Evolutionary conservation across 2,329 filamentous ascomycete genomes (phyloP).

Genomic region (Nemania sp.): DNA sequence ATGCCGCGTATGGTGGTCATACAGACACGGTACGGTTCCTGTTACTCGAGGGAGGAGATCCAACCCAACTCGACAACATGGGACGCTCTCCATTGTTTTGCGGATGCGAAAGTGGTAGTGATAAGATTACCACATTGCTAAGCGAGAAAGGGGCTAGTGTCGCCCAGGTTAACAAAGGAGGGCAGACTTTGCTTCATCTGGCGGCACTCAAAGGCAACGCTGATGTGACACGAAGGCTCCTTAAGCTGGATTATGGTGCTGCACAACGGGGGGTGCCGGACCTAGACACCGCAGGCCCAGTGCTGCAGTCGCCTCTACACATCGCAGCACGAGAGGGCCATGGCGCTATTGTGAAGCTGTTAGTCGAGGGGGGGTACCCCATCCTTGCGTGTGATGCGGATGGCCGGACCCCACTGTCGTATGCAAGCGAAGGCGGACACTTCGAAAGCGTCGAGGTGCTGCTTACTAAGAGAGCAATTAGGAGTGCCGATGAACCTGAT

Average conservation of each 20-base stretch:
- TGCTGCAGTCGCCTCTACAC: background rate
- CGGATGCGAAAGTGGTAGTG: conserved; percentile 4
- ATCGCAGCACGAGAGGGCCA: conserved; percentile 3
- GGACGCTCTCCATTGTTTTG: conserved; percentile 6
- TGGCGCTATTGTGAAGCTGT: conserved; percentile 1
- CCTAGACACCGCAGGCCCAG: background rate
- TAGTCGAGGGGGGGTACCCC: background rate
- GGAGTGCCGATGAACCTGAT: background rate
- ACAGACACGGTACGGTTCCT: background rate
- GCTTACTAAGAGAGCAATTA: background rate
- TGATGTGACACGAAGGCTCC: conserved; percentile 11
- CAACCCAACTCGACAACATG: conserved; percentile 3
- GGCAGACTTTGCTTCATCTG: conserved; percentile 1
- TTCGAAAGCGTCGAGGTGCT: background rate
- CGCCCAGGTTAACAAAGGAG: background rate
- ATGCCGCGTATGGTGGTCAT: conserved; percentile 9
- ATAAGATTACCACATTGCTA: background rate
- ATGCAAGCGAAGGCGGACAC: conserved; percentile 4
- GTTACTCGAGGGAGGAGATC: conserved; percentile 3
- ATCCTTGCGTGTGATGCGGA: background rate
- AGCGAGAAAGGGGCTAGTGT: background rate
- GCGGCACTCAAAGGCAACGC: conserved; percentile 5
- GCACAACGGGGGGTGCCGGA: background rate
- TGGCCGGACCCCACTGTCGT: conserved; percentile 1
- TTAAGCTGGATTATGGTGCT: background rate